phyloP scores from a whole-genome alignment of 345 rosid genomes.

The Populus deltoides region DNA sequence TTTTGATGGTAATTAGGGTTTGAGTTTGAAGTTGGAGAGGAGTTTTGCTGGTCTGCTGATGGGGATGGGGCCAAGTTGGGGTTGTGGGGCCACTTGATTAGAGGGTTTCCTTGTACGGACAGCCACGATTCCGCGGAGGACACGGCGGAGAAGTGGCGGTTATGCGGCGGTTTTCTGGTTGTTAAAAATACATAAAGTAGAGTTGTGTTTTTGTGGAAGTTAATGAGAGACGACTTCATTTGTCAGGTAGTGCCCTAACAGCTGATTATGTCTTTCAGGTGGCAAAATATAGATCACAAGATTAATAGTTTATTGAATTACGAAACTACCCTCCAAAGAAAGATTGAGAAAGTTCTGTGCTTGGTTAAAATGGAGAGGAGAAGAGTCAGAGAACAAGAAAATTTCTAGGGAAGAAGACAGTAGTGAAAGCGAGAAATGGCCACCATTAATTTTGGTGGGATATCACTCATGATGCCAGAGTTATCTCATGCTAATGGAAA shows the following conservation, averaged over 20 bases:
- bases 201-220: neutral
- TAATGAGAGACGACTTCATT: neutral
- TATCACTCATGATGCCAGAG: constrained; percentile 18
- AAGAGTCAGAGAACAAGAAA: neutral
- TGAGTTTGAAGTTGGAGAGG: neutral
- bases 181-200: neutral
- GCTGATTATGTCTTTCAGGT: constrained; percentile 1
- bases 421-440: constrained; percentile 33
- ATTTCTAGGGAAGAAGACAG: no score
- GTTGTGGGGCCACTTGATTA: constrained; percentile 34
- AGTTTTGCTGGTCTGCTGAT: constrained; percentile 17
- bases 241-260: neutral
- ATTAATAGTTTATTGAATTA: neutral
- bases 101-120: constrained; percentile 32
- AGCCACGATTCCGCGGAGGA: constrained; percentile 33
- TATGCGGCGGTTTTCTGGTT: neutral
- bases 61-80: constrained; percentile 6
- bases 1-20: constrained; percentile 22
- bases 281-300: constrained; percentile 11
- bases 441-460: constrained; percentile 29
- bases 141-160: constrained; percentile 1
- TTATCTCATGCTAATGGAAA: constrained; percentile 9
- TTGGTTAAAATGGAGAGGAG: neutral
- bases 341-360: neutral
- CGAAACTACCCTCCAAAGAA: constrained; percentile 7